Base-by-base conservation (phyloP, 164 flowering plant genomes). In the Chloranthus sessilifolius region DNA sequence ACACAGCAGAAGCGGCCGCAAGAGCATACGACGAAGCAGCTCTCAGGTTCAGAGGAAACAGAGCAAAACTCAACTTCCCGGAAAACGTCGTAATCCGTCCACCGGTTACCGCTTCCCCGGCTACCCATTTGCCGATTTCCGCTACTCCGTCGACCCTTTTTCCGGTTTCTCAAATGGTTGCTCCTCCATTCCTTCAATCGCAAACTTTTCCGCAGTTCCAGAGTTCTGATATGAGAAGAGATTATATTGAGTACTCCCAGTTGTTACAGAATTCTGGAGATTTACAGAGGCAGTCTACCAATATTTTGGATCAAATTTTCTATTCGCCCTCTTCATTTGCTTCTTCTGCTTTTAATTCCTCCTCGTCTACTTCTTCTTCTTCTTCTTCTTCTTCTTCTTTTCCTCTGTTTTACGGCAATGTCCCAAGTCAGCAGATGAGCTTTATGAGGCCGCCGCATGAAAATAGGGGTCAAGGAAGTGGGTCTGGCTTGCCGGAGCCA, bases 1-100 rank as follows among this genome's bases (percentile, higher is more conserved):
- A 83, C 45, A 83, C 87, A 0, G 92, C 92, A 0, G 92, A 84
- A 45, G 76, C 86, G 1, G 94, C 94, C 1, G 94, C 94, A 2
- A 55, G 79, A 59, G 94, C 94, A 5, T 84, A 65, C 59, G 92
- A 84, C 36, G 83, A 77, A 31, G 92, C 86, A 1, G 94, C 94
- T n/a, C 69, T 84, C 19, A 41, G 81, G 5, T 84, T 84, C 65
- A 56, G 94, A 58, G 94, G 88, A 7, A 84, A 61, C 74, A 70
- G 80, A 49, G 92, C 92, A 4, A 84, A 84, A 34, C 81, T 84
- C 28, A 84, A 84, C 41, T 79, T 85, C 70, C 94, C 88, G 0
- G 88, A 85, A 58, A 63, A 76, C 39, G 86, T 76, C 50, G 15
- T 52, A 19, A 14, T 72, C 8, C 26, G 62, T 20, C 74, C 79